Evolutionary conservation across 2,329 filamentous ascomycete genomes (phyloP).

Genomic region (Chrysoporthe puriensis): DNA sequence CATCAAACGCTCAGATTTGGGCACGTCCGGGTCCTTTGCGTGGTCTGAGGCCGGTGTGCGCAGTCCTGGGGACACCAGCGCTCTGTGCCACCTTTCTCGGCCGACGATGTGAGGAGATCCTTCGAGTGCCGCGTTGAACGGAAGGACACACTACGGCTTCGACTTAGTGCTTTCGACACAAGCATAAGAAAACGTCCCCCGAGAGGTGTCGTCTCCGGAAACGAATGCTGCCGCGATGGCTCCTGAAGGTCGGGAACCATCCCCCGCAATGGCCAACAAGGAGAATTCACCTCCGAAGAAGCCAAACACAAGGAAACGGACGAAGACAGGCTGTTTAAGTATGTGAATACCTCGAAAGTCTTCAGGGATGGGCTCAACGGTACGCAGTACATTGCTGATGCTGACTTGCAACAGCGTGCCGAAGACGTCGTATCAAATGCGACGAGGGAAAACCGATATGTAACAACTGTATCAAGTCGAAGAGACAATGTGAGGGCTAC

Average conservation of each 20-base stretch:
- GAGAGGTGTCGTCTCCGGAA: neutral
- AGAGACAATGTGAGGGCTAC: slow-evolving; percentile 82
- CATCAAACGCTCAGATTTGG: neutral
- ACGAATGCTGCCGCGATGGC: slow-evolving; percentile 20
- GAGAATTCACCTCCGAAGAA: slow-evolving; percentile 52
- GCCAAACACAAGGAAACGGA: slow-evolving; percentile 65
- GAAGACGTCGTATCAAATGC: slow-evolving; percentile 94
- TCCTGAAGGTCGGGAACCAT: slow-evolving; percentile 34
- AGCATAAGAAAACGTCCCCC: neutral
- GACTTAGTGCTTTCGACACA: neutral
- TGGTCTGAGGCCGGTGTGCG: slow-evolving; percentile 9
- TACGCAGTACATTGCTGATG: slow-evolving; percentile 15
- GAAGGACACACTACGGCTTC: neutral
- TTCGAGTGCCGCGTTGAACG: neutral
- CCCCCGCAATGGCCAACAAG: slow-evolving; percentile 41
- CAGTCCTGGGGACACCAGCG: slow-evolving; percentile 9
- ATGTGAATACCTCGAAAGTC: slow-evolving; percentile 43
- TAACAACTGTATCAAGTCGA: slow-evolving; percentile 85
- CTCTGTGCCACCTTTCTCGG: slow-evolving; percentile 7
- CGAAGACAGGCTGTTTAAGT: slow-evolving; percentile 93
- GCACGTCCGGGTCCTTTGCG: slow-evolving; percentile 6
- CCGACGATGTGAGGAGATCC: slow-evolving; percentile 19
- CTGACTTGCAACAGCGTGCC: slow-evolving; percentile 66
- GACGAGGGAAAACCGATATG: slow-evolving; percentile 86
- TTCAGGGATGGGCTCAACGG: neutral